These are phyloP conservation scores for Zygotorulaspora chibaensis DNA, from an alignment of 805 yeast genomes.

Conservation along the genomic window DNA sequence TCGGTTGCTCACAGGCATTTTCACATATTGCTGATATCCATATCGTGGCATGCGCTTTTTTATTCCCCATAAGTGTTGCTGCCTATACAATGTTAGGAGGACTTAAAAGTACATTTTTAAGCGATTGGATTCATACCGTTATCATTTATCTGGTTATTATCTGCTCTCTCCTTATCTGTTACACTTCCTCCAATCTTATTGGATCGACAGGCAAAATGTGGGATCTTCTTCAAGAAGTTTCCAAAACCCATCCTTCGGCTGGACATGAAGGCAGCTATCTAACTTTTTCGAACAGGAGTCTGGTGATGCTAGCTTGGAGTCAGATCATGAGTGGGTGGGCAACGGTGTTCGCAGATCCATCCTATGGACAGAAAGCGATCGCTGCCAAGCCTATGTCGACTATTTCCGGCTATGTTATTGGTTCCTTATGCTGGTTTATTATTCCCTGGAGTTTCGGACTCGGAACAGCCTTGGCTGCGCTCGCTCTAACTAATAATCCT, in stretches of 20 bases:
- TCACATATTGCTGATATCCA: conserved; percentile 37
- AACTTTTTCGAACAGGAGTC: conserved; percentile 27
- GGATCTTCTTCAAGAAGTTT: conserved; percentile 36
- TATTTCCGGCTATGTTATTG: conserved; percentile 33
- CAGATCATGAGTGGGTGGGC: conserved; percentile 25
- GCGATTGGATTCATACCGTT: conserved; percentile 45
- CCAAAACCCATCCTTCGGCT: conserved; percentile 25
- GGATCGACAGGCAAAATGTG: conserved; percentile 42
- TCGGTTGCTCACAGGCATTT: conserved; percentile 40
- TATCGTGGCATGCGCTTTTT: conserved; percentile 39
- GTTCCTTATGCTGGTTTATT: conserved; percentile 33
- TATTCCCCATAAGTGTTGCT: conserved; percentile 41
- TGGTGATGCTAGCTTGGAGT: conserved; percentile 24
- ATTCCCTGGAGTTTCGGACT: conserved; percentile 32
- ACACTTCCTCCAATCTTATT: conserved; percentile 31
- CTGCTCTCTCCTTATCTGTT: conserved; percentile 29
- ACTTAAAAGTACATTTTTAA: conserved; percentile 42
- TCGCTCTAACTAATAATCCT: conserved; percentile 30
- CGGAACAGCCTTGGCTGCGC: conserved; percentile 33
- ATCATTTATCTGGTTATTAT: conserved; percentile 37
- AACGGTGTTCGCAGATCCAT: conserved; percentile 32
- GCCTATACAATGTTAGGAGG: conserved; percentile 45
- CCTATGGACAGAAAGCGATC: conserved; percentile 37
- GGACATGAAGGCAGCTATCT: conserved; percentile 30
- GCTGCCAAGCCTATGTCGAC: conserved; percentile 33